Conservation (phyloP, 2,329 filamentous ascomycete genomes). For the Cladophialophora exuberans region DNA sequence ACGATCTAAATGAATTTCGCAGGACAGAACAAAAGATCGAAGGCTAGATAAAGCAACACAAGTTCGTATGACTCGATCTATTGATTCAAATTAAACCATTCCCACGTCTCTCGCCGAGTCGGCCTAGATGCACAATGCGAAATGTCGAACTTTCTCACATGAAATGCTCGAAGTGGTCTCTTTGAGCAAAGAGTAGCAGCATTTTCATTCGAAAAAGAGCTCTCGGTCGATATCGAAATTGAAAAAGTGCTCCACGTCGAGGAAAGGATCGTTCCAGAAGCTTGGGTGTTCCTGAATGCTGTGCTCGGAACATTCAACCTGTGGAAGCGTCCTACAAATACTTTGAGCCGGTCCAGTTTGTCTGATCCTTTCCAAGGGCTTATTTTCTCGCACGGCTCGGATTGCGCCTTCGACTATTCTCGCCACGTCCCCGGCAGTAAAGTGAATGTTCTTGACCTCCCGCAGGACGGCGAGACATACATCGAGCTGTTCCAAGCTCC, state of each 20-base stretch:
- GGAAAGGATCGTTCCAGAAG: slow-evolving; percentile 7
- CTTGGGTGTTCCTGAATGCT: background rate
- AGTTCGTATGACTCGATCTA: too few relatives aligned
- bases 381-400: background rate
- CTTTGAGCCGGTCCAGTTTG: background rate
- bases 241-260: slow-evolving; percentile 11
- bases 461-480: slow-evolving; percentile 1
- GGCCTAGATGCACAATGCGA: too few relatives aligned
- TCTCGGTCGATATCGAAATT: too few relatives aligned
- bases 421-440: slow-evolving; percentile 3
- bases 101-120: too few relatives aligned
- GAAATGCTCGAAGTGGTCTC: too few relatives aligned
- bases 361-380: background rate
- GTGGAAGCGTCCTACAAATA: slow-evolving; percentile 11
- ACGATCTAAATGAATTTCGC: too few relatives aligned
- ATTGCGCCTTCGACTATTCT: slow-evolving; percentile 6
- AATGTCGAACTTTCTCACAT: too few relatives aligned
- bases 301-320: background rate
- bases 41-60: too few relatives aligned
- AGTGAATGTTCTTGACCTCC: slow-evolving; percentile 8
- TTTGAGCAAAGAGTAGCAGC: too few relatives aligned
- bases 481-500: slow-evolving; percentile 8
- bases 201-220: too few relatives aligned
- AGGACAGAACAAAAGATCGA: too few relatives aligned
- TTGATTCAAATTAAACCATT: too few relatives aligned